Evolutionary conservation across 2,329 filamentous ascomycete species (phyloP).

Genomic region (Scleromitrula shiraiana): DNA sequence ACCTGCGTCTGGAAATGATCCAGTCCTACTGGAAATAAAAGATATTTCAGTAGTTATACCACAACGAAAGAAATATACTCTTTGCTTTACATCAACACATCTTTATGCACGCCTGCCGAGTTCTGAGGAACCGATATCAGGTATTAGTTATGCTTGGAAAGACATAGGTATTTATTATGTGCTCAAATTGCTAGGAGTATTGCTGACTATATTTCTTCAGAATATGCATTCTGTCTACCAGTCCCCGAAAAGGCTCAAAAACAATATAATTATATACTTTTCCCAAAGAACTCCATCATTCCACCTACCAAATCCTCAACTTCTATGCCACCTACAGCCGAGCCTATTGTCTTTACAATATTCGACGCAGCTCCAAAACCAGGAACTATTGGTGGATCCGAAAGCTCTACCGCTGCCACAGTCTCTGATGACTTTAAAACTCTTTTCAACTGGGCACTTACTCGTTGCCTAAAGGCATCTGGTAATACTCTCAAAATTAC

Average conservation of each 20-base stretch:
- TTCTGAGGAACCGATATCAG: constrained; percentile 43
- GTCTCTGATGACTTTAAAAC: constrained; percentile 52
- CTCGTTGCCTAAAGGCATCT: constrained; percentile 41
- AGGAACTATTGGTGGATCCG: constrained; percentile 45
- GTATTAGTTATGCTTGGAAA: constrained; percentile 51
- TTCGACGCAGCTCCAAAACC: constrained; percentile 52
- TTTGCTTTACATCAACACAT: constrained; percentile 53
- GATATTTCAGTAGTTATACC: constrained; percentile 61
- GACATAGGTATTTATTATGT: constrained; percentile 46
- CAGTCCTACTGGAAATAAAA: constrained; percentile 51
- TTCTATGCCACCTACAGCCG: constrained; percentile 32
- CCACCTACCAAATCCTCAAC: constrained; percentile 41
- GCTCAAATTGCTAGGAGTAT: background rate
- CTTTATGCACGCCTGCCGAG: constrained; percentile 49
- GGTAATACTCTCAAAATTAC: constrained; percentile 42
- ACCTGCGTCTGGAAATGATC: constrained; percentile 35
- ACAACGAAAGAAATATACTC: constrained; percentile 59
- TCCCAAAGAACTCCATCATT: constrained; percentile 45
- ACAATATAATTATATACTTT: constrained; percentile 58
- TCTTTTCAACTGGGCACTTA: constrained; percentile 54
- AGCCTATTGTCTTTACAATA: constrained; percentile 59
- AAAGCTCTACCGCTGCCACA: constrained; percentile 40
- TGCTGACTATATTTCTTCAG: constrained; percentile 31
- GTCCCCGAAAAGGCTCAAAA: constrained; percentile 58
- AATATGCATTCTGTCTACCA: constrained; percentile 55